These are phyloP conservation scores for Pichia sp. DNA, from an alignment of 1,139 yeast species.

Conservation along the genomic window DNA sequence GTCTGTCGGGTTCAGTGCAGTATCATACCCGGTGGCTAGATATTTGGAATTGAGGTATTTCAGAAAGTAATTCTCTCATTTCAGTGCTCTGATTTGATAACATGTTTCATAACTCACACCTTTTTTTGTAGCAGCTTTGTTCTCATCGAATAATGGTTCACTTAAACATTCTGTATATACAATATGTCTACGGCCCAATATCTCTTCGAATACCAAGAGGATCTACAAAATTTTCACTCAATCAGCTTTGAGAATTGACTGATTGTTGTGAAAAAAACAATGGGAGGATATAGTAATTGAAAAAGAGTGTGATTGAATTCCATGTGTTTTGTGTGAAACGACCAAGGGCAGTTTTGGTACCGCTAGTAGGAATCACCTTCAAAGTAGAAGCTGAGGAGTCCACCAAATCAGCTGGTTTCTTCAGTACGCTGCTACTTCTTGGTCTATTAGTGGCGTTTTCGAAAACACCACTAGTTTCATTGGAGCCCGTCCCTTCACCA, in stretches of 20 bases:
- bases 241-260: too few species aligned
- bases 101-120: neutral
- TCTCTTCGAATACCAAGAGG: too few species aligned
- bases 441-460: neutral
- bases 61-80: constrained; percentile 21
- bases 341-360: too few species aligned
- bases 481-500: too few species aligned
- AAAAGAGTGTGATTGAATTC: constrained; percentile 22
- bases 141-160: too few species aligned
- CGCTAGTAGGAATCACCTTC: too few species aligned
- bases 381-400: neutral
- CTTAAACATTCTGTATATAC: too few species aligned
- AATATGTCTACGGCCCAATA: too few species aligned
- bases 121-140: neutral
- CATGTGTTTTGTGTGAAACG: neutral
- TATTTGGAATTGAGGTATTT: constrained; percentile 52
- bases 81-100: neutral
- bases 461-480: neutral
- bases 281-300: constrained; percentile 19
- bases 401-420: neutral
- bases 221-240: too few species aligned
- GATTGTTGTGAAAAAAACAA: constrained; percentile 8
- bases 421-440: neutral
- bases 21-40: constrained; percentile 56
- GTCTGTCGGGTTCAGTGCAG: constrained; percentile 62